Evolutionary conservation across 805 yeast species (phyloP), one percentile per base, ranked within the genome.

Genomic region (Kodamaea neixiangensis): DNA sequence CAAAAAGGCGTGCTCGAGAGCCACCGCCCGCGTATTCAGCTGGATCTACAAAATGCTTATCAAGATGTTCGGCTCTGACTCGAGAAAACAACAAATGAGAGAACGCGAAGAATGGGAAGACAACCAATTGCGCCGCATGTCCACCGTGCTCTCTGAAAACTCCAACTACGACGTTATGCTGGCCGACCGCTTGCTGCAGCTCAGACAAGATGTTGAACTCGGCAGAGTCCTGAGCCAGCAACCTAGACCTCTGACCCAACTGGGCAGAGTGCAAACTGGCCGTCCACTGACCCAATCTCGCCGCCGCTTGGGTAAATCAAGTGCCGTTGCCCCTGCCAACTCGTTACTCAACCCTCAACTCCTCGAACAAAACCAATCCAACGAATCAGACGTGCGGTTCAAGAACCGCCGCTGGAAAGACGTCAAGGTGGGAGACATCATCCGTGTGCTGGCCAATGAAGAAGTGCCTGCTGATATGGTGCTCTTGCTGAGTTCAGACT

Each of bases 401-500:
- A 47, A 58, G 55, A 52, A 58, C 63, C 18, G 73, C 64, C 51
- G 63, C 54, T 87, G 94, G 94, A 86, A 86, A 65, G 81, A 80
- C 58, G 80, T 87, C 33, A 67, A 71, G 40, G 91, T 87, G 20
- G 96, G 96, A 55, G 92, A 87, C 58, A 72, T 87, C 45, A 77
- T 87, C 20, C 74, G 92, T 59, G 76, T 87, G 20, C 80, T 85
- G 54, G 81, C 82, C 56, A 83, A 87, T 61, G 94, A 87, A 62
- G 93, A 87, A 69, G 77, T 86, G 5, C 96, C 96, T 1, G 91
- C 93, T 1, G 96, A 87, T 67, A 65, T 83, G 11, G 73, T 86
- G 44, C 65, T 87, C 31, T 62, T 87, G 6, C 75, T 90, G 4
- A 77, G 91, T 2, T 81, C 89, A 29, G 90, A 86, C 61, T 66